These are phyloP conservation scores for Arthrobotrys pseudoclavata DNA, from an alignment of 2,329 filamentous ascomycete species.

Conservation along the genomic window DNA sequence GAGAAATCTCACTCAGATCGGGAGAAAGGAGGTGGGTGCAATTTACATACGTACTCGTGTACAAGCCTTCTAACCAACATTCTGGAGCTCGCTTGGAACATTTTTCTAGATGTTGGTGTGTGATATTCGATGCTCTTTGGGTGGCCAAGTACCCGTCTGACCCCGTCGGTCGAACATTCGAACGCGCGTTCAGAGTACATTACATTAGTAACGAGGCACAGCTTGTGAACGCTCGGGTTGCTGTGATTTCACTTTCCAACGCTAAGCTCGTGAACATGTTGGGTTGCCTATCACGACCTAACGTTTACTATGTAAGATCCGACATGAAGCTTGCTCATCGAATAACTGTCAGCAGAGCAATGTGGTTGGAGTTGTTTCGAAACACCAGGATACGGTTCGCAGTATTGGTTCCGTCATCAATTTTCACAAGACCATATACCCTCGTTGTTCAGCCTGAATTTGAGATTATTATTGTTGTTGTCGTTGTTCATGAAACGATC, in stretches of 20 bases:
- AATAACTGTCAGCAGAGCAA: constrained; percentile 17
- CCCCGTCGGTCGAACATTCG: constrained; percentile 29
- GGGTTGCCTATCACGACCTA: constrained; percentile 32
- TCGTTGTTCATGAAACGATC: constrained; percentile 3
- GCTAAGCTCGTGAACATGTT: background rate
- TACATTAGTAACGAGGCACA: constrained; percentile 24
- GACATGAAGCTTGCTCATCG: background rate
- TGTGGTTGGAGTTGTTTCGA: constrained; percentile 35
- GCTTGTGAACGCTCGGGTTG: background rate
- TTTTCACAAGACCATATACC: constrained; percentile 8
- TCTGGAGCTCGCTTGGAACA: constrained; percentile 50
- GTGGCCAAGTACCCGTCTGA: constrained; percentile 36
- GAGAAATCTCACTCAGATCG: constrained; percentile 32
- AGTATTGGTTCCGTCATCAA: constrained; percentile 50
- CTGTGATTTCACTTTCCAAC: background rate
- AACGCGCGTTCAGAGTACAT: constrained; percentile 55
- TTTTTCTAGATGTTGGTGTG: constrained; percentile 24
- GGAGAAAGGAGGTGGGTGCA: constrained; percentile 9
- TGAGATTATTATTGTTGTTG: background rate
- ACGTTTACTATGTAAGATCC: constrained; percentile 4
- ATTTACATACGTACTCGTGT: background rate
- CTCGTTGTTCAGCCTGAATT: constrained; percentile 20
- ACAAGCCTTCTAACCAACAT: constrained; percentile 34
- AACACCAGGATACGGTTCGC: constrained; percentile 31
- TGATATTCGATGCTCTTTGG: background rate